These are phyloP conservation scores for Colletotrichum filicis DNA, from an alignment of 2,329 filamentous ascomycete genomes.

Conservation along the genomic window DNA sequence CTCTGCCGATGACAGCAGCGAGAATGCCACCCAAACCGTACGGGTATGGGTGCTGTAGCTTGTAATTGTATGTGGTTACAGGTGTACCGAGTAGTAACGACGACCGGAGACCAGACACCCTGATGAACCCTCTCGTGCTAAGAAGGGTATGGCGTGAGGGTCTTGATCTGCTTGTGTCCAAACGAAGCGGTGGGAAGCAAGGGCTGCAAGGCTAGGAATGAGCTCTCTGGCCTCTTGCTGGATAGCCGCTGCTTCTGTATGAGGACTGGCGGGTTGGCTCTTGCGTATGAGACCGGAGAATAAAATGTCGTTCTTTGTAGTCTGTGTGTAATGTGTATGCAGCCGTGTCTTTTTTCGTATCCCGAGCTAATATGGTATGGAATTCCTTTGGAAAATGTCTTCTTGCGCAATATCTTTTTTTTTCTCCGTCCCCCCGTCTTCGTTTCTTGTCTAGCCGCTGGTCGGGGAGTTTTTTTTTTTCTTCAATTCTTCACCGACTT, in stretches of 20 bases:
- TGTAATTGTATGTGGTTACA: background rate
- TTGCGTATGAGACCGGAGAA: slow-evolving; percentile 21
- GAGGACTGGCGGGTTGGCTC: background rate
- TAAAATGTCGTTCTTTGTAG: slow-evolving; percentile 3
- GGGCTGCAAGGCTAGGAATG: slow-evolving; percentile 1
- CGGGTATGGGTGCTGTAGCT: background rate
- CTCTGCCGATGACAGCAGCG: slow-evolving; percentile 30
- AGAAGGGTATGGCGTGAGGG: background rate
- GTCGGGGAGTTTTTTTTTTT: background rate
- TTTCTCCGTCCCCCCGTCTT: background rate
- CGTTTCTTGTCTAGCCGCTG: background rate
- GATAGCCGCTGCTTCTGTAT: background rate
- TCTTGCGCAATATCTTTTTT: slow-evolving; percentile 19
- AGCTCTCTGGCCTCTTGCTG: background rate
- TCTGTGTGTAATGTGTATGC: slow-evolving; percentile 13
- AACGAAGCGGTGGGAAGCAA: background rate
- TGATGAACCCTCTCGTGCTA: slow-evolving; percentile 9
- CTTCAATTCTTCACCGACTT: slow-evolving; percentile 27
- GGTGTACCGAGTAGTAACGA: background rate
- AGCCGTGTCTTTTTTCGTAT: slow-evolving; percentile 8
- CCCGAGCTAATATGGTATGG: slow-evolving; percentile 23
- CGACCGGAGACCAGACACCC: slow-evolving; percentile 6
- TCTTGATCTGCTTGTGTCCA: background rate
- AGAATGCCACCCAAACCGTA: background rate
- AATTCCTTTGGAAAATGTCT: slow-evolving; percentile 8